These are phyloP conservation scores for Coprinopsis strossmayeri DNA, from an alignment of 768 basidiomycete species.

Conservation along the genomic window DNA sequence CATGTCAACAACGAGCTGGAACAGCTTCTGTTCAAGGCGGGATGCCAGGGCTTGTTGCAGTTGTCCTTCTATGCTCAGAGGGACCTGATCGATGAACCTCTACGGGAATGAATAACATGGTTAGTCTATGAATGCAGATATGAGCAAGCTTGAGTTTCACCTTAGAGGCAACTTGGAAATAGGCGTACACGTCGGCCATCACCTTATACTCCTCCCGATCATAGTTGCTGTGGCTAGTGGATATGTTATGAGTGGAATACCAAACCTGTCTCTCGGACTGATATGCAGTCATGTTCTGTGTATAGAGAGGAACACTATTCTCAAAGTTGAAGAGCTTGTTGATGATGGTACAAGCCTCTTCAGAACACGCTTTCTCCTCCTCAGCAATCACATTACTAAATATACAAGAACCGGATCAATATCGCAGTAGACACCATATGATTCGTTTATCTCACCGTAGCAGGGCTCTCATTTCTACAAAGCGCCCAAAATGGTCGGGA, in stretches of 20 bases:
- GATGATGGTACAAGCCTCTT: conserved; percentile 13
- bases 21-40: conserved; percentile 28
- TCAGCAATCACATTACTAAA: neutral
- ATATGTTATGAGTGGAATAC: conserved; percentile 9
- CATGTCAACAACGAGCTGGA: conserved; percentile 20
- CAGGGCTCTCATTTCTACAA: conserved; percentile 5
- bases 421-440: no score
- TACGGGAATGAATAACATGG: conserved; percentile 15
- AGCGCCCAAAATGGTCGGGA: conserved; percentile 7
- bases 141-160: conserved; percentile 19
- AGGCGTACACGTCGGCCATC: conserved; percentile 51
- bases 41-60: conserved; percentile 34
- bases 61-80: conserved; percentile 37
- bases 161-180: conserved; percentile 50
- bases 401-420: no score
- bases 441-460: conserved; percentile 9
- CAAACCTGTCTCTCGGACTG: conserved; percentile 16
- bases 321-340: conserved; percentile 32
- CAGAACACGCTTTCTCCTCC: neutral
- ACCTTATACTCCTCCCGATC: conserved; percentile 27
- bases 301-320: conserved; percentile 27
- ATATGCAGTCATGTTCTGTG: conserved; percentile 20
- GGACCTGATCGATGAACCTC: conserved; percentile 52
- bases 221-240: neutral
- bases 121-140: neutral